A percentile compares a stretch with the other conserved stretches of the same genome.
These are phyloP conservation scores for Basipetospora chlamydospora DNA, from an alignment of 2,329 filamentous ascomycete genomes.

Conservation along the genomic window DNA sequence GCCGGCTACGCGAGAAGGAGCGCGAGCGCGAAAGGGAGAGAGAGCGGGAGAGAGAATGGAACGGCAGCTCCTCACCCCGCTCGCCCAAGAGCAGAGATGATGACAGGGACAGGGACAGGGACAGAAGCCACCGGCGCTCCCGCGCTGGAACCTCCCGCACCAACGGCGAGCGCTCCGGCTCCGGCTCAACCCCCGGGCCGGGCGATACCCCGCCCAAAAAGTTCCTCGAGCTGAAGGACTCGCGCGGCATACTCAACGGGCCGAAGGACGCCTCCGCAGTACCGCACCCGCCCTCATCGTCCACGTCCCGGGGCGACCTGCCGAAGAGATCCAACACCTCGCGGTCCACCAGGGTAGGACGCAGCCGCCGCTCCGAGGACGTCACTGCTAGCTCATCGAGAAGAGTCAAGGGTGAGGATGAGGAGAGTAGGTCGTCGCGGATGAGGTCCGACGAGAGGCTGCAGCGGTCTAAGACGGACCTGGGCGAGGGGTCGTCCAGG, in stretches of 20 bases:
- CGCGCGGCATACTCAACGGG: not conserved
- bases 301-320: constrained; percentile 6
- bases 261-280: constrained; percentile 1
- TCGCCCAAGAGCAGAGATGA: constrained; percentile 1
- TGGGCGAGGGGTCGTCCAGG: constrained; percentile 5
- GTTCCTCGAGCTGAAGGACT: constrained; percentile 5
- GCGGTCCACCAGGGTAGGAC: not conserved
- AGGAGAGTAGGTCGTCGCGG: constrained; percentile 1
- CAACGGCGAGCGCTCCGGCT: not conserved
- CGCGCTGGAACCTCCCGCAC: constrained; percentile 2
- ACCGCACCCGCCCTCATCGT: not conserved
- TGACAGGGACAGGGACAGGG: not conserved
- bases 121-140: constrained; percentile 1
- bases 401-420: not conserved
- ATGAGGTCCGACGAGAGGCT: constrained; percentile 2
- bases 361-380: constrained; percentile 3
- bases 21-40: not conserved
- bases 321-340: constrained; percentile 6
- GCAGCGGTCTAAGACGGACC: constrained; percentile 1
- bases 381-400: not conserved
- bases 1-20: constrained; percentile 13
- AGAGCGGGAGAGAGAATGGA: not conserved
- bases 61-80: not conserved
- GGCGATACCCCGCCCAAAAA: constrained; percentile 2
- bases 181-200: no score